These are phyloP conservation scores for Ciborinia camelliae DNA, from an alignment of 2,329 filamentous ascomycete genomes.

Conservation along the genomic window DNA sequence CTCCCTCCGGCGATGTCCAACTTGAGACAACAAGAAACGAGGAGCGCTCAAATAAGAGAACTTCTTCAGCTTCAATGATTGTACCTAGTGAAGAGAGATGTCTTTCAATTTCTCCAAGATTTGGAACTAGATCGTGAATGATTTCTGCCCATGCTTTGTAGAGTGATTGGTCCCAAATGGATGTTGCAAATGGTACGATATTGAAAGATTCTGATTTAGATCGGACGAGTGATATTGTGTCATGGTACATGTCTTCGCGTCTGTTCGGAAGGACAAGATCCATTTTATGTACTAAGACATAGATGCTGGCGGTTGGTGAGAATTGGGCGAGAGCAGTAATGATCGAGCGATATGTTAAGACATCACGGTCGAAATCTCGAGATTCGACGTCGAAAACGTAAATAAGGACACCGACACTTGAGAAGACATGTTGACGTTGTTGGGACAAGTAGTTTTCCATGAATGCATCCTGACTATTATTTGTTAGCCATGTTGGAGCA, in stretches of 20 bases:
- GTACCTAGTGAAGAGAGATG: conserved; percentile 79
- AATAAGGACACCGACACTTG: conserved; percentile 92
- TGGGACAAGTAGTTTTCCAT: conserved; percentile 98
- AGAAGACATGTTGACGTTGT: conserved; percentile 94
- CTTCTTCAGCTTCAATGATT: conserved; percentile 87
- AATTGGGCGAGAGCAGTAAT: conserved; percentile 85
- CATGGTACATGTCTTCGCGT: conserved; percentile 78
- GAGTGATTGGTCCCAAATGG: conserved; percentile 96
- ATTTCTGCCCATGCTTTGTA: conserved; percentile 99
- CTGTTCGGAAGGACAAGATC: conserved; percentile 82
- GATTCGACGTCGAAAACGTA: conserved; percentile 99
- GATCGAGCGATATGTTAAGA: conserved; percentile 88
- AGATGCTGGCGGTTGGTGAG: conserved; percentile 77
- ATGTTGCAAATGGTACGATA: conserved; percentile 87
- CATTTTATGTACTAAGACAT: conserved; percentile 98
- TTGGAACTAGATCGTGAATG: conserved; percentile 96
- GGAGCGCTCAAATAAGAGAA: conserved; percentile 90
- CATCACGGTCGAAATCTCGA: conserved; percentile 87
- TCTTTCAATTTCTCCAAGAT: conserved; percentile 80
- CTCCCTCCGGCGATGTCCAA: conserved; percentile 73
- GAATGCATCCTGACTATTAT: conserved; percentile 82
- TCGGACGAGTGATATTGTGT: conserved; percentile 73
- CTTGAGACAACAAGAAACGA: conserved; percentile 96
- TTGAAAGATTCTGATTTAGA: conserved; percentile 71
- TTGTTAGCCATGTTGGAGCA: conserved; percentile 24